Conservation (phyloP, 2,329 filamentous ascomycete genomes). For the Xylariales sp. region DNA sequence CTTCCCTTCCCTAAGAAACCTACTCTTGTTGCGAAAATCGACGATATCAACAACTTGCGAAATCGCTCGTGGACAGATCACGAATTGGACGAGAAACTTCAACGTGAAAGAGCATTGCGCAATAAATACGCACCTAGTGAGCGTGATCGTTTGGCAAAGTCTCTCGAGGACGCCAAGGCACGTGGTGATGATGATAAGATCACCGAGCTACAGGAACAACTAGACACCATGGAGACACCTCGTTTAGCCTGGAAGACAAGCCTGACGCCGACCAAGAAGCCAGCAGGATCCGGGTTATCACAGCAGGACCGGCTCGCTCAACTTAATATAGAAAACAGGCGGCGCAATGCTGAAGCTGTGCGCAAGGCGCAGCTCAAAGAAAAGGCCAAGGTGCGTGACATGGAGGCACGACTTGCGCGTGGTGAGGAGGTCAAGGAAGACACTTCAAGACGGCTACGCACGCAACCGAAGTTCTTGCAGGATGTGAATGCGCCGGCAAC, state of each 20-base stretch:
- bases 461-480: slow-evolving; percentile 48
- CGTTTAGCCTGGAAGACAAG: slow-evolving; percentile 71
- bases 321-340: slow-evolving; percentile 80
- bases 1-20: slow-evolving; percentile 71
- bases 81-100: slow-evolving; percentile 76
- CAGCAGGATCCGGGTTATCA: slow-evolving; percentile 42
- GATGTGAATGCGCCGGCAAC: slow-evolving; percentile 12
- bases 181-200: slow-evolving; percentile 57
- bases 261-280: slow-evolving; percentile 50
- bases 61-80: slow-evolving; percentile 77
- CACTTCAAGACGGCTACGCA: slow-evolving; percentile 58
- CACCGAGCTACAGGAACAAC: slow-evolving; percentile 52
- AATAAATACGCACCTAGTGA: slow-evolving; percentile 63
- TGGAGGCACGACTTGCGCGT: slow-evolving; percentile 56
- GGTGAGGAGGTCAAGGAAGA: slow-evolving; percentile 56
- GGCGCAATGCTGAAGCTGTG: slow-evolving; percentile 82
- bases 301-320: slow-evolving; percentile 81
- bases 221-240: slow-evolving; percentile 60
- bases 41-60: slow-evolving; percentile 75
- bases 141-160: slow-evolving; percentile 61
- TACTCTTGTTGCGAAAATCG: slow-evolving; percentile 65
- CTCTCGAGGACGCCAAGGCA: slow-evolving; percentile 62
- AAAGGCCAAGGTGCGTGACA: slow-evolving; percentile 56
- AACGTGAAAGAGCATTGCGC: slow-evolving; percentile 64
- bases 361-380: slow-evolving; percentile 86